phyloP scores from a whole-genome alignment of 257 asterid genomes.

The Orobanche coerulescens region DNA sequence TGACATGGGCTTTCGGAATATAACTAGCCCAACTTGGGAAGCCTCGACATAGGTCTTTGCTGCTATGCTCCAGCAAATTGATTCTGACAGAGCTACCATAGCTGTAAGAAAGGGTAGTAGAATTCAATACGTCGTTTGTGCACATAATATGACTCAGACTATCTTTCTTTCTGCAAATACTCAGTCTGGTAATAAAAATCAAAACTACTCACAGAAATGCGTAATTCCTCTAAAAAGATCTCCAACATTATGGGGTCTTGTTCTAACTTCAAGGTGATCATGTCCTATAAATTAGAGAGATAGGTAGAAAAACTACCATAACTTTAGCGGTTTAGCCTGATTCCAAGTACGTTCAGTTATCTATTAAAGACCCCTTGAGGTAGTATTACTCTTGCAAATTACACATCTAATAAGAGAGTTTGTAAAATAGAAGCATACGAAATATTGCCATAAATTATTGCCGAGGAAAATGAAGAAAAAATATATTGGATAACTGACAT shows the following conservation, averaged over 20 bases:
- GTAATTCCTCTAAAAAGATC: neutral
- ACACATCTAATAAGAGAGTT: neutral
- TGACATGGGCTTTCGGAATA: conserved; percentile 73
- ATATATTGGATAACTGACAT: conserved; percentile 34
- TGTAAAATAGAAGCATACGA: neutral
- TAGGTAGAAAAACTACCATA: neutral
- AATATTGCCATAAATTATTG: neutral
- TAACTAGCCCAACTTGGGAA: conserved; percentile 57
- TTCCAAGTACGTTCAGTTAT: neutral
- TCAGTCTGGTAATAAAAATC: neutral
- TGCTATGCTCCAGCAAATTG: conserved; percentile 82
- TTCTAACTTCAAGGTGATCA: neutral
- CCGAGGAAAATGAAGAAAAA: neutral
- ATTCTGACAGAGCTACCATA: conserved; percentile 70
- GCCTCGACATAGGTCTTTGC: conserved; percentile 32
- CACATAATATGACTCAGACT: neutral
- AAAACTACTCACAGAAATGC: neutral
- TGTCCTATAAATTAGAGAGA: neutral
- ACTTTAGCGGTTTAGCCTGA: neutral
- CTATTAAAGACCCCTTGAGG: neutral
- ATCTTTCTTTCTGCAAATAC: neutral
- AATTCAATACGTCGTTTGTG: conserved; percentile 4
- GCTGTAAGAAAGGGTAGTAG: conserved; percentile 47
- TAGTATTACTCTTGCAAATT: neutral
- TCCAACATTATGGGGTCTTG: neutral